Evolutionary conservation across 1,284 basidiomycete species (phyloP).

Genomic region (Moesziomyces antarcticus): DNA sequence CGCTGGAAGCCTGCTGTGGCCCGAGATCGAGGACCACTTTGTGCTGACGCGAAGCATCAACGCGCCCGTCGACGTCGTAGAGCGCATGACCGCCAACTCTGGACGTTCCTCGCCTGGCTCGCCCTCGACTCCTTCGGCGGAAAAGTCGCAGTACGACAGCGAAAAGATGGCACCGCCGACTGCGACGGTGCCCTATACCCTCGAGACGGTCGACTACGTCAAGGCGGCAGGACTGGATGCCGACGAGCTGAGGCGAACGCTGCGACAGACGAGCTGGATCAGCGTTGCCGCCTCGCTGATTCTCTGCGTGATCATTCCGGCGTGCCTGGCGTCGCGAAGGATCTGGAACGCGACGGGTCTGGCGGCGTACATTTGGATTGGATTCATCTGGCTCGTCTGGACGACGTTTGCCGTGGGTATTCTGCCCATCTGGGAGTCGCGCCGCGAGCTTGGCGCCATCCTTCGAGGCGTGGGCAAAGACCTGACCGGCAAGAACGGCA

Average conservation of each 20-base stretch:
- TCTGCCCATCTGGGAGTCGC: constrained; percentile 86
- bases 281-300: constrained; percentile 44
- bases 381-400: constrained; percentile 83
- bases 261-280: constrained; percentile 42
- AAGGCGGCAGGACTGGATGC: constrained; percentile 55
- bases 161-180: constrained; percentile 21
- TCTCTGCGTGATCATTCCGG: constrained; percentile 60
- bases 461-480: constrained; percentile 72
- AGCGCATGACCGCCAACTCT: constrained; percentile 23
- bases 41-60: constrained; percentile 61
- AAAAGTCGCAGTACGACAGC: constrained; percentile 22
- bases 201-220: constrained; percentile 40
- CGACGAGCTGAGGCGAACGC: constrained; percentile 34
- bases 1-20: constrained; percentile 63
- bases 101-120: constrained; percentile 11
- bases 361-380: constrained; percentile 68
- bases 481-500: constrained; percentile 38
- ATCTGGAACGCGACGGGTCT: constrained; percentile 58
- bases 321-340: constrained; percentile 44
- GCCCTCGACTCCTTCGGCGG: constrained; percentile 5
- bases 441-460: constrained; percentile 75
- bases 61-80: constrained; percentile 47
- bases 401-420: constrained; percentile 76
- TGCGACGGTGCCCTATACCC: constrained; percentile 6
- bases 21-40: constrained; percentile 61